These are phyloP conservation scores for Ascochyta viciae-villosae DNA, from an alignment of 2,329 filamentous ascomycete genomes.

Conservation along the genomic window DNA sequence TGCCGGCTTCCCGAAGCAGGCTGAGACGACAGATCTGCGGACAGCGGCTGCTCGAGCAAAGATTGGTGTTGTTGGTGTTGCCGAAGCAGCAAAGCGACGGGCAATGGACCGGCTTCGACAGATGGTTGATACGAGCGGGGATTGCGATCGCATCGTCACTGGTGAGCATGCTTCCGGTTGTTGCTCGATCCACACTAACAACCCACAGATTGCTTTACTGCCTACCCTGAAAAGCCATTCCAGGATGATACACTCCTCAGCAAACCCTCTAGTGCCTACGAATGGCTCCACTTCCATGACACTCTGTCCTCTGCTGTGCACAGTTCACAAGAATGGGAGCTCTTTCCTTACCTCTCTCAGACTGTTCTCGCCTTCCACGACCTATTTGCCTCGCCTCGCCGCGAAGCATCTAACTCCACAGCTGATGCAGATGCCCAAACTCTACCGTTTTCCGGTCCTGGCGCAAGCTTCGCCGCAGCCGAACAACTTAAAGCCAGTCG, in stretches of 20 bases:
- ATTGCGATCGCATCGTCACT: constrained; percentile 77
- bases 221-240: constrained; percentile 86
- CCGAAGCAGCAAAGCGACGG: constrained; percentile 74
- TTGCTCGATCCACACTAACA: constrained; percentile 17
- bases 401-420: constrained; percentile 53
- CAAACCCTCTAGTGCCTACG: constrained; percentile 86
- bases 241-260: constrained; percentile 92
- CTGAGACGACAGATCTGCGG: constrained; percentile 54
- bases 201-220: constrained; percentile 73
- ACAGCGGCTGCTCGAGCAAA: constrained; percentile 62
- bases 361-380: constrained; percentile 89
- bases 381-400: constrained; percentile 75
- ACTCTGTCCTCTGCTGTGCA: constrained; percentile 79
- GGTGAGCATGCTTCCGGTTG: constrained; percentile 39
- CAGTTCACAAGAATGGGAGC: constrained; percentile 89
- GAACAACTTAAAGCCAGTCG: constrained; percentile 83
- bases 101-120: constrained; percentile 75
- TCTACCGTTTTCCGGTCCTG: constrained; percentile 79
- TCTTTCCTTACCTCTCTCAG: constrained; percentile 85
- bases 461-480: constrained; percentile 80
- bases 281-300: constrained; percentile 96
- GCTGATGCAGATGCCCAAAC: constrained; percentile 53
- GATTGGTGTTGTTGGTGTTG: constrained; percentile 65
- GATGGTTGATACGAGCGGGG: constrained; percentile 80
- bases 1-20: constrained; percentile 74